Base-by-base conservation (phyloP, 148 eudicot species). In the Arbutus unedo region DNA sequence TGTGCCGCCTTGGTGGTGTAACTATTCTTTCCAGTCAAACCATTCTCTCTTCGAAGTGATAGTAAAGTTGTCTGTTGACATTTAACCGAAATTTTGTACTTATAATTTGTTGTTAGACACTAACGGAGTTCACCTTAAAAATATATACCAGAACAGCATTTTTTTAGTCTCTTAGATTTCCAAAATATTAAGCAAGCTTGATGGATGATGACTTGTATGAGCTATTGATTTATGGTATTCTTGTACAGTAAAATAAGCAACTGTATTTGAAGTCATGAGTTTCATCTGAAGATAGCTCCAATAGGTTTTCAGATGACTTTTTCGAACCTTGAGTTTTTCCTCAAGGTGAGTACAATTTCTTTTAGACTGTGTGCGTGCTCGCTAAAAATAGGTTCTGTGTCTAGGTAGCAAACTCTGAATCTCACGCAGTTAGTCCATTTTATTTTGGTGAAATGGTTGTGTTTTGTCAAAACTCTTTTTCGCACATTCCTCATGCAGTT, bases 201-300 rank as follows among this genome's bases (percentile, higher is more conserved):
- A 25, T 43, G 23, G 10, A 25, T 25, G 2, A 64, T 64, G 41
- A 21, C 16, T 59, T 16, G 19, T 59, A 59, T 59, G 16, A 18
- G 19, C 64, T 59, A 59, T 3, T 59, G 64, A 18, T 16, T 16
- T 59, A 4, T 18, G 8, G 64, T 59, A 21, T n/a, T 21, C 7
- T 64, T 64, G 8, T 19, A 23, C 41, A 23, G 9, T 23, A 64
- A n/a, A 64, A 64, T 64, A 64, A 18, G 71, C 10, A 0, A 23
- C 71, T 21, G 41, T 64, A 64, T 64, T 8, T 64, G 38, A 5
- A 64, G 41, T 7, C 14, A 2, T 1, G 14, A 64, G 71, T 19
- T 23, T 64, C 23, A 64, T 23, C 9, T 64, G 75, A 71, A 72
- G 76, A 16, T 72, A 44, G 53, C 75, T 71, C 75, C 23, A 44